These are phyloP conservation scores for Phytophthora tubulina DNA, from an alignment of 352 stramenopile genomes.

Conservation along the genomic window DNA sequence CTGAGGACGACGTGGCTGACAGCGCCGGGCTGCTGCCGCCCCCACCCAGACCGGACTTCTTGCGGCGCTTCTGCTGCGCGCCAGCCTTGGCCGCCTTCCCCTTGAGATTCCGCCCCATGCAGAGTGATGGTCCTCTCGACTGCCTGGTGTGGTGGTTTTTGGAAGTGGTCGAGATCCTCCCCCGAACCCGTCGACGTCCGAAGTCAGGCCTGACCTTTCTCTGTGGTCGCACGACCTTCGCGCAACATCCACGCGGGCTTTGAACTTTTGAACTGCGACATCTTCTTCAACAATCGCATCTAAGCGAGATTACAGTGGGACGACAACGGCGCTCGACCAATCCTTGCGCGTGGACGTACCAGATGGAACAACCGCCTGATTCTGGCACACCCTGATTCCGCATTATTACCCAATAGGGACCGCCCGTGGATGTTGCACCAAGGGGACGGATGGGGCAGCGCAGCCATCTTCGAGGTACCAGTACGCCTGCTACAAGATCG, in stretches of 20 bases:
- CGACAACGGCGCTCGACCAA: conserved; percentile 1
- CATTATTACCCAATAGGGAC: conserved; percentile 13
- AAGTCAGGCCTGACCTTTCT: not conserved
- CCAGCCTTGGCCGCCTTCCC: conserved; percentile 35
- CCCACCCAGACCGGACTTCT: conserved; percentile 32
- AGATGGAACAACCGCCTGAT: conserved; percentile 21
- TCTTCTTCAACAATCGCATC: conserved; percentile 31
- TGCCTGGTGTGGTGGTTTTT: conserved; percentile 31
- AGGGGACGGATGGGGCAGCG: conserved; percentile 5
- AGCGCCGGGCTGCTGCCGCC: conserved; percentile 38
- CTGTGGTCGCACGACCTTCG: conserved; percentile 28
- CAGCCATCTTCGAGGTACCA: conserved; percentile 21
- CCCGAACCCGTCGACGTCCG: conserved; percentile 24
- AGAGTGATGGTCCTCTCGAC: conserved; percentile 43
- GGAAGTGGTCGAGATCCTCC: conserved; percentile 48
- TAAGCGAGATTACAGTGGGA: conserved; percentile 16
- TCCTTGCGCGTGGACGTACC: not conserved
- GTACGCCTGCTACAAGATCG: conserved; percentile 9
- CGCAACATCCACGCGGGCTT: conserved; percentile 2
- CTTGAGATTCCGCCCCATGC: conserved; percentile 49
- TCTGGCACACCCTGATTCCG: conserved; percentile 14
- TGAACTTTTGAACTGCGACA: conserved; percentile 34
- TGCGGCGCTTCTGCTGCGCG: conserved; percentile 45
- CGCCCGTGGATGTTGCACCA: conserved; percentile 18
- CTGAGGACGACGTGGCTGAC: conserved; percentile 41